These are phyloP conservation scores for Cochlearia excelsa DNA, from an alignment of 345 rosid genomes.

Conservation along the genomic window DNA sequence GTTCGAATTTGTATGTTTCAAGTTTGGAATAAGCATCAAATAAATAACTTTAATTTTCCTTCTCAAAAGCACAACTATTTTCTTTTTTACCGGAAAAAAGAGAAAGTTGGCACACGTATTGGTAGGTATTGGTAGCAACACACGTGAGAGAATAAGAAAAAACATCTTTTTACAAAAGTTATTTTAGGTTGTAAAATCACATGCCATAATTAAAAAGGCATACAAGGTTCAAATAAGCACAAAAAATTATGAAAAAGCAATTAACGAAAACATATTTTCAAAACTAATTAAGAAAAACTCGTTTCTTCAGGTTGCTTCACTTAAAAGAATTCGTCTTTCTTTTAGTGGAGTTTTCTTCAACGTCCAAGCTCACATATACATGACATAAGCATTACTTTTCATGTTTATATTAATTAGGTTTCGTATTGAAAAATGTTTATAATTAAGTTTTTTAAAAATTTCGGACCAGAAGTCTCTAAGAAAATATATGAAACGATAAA, in stretches of 20 bases:
- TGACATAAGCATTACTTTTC: conserved; percentile 25
- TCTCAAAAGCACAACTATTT: conserved; percentile 32
- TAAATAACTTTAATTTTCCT: conserved; percentile 18
- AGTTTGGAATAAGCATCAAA: conserved; percentile 39
- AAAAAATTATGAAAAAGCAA: conserved; percentile 15
- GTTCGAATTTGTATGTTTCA: conserved; percentile 33
- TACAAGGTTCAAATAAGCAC: conserved; percentile 20
- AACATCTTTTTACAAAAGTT: conserved; percentile 22
- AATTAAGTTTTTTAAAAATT: background rate
- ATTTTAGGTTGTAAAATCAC: conserved; percentile 25
- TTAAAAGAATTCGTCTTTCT: conserved; percentile 29
- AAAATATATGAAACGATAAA: too few relatives aligned
- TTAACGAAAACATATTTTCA: conserved; percentile 12
- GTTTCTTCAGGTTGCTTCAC: conserved; percentile 35
- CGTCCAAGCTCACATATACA: conserved; percentile 21
- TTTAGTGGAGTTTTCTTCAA: conserved; percentile 25
- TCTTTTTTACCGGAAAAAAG: background rate
- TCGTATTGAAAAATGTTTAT: conserved; percentile 11
- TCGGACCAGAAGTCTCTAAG: background rate
- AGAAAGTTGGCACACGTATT: conserved; percentile 36
- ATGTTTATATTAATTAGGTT: conserved; percentile 17
- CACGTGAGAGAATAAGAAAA: conserved; percentile 36
- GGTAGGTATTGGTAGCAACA: conserved; percentile 32
- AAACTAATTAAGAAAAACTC: conserved; percentile 13
- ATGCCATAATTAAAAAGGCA: conserved; percentile 37